A percentile compares a stretch with the other conserved stretches of the same genome.
Conservation (phyloP, 495 filamentous ascomycete species). For the Penicillium verhagenii region DNA sequence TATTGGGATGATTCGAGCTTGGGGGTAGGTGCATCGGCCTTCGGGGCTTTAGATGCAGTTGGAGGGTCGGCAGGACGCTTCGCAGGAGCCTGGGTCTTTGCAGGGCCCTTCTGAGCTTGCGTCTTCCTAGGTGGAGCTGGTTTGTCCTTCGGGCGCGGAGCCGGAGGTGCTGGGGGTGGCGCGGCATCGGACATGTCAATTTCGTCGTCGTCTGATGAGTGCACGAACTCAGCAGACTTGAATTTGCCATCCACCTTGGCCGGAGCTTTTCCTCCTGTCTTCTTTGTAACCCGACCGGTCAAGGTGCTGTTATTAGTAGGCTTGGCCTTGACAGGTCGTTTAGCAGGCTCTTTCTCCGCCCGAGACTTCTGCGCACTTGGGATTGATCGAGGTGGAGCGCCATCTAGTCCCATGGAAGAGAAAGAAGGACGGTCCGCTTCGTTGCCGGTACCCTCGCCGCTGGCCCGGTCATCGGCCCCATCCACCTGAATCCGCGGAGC, state of each 20-base stretch:
- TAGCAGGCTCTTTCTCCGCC: constrained; percentile 53
- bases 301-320: constrained; percentile 47
- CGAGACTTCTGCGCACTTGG: constrained; percentile 50
- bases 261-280: constrained; percentile 46
- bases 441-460: constrained; percentile 42
- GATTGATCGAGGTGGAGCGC: constrained; percentile 51
- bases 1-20: constrained; percentile 25
- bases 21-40: constrained; percentile 19
- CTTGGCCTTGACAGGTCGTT: constrained; percentile 59
- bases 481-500: constrained; percentile 60
- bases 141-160: constrained; percentile 18
- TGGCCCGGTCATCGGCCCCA: constrained; percentile 50
- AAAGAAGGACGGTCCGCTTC: constrained; percentile 55
- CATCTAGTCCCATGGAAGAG: constrained; percentile 48
- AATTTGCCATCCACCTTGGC: constrained; percentile 47
- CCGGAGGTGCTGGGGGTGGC: constrained; percentile 20
- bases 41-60: constrained; percentile 20
- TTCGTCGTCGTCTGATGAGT: constrained; percentile 74
- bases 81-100: constrained; percentile 8
- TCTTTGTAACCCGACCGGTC: constrained; percentile 52
- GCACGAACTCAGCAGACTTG: constrained; percentile 73
- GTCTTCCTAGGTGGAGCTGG: constrained; percentile 11
- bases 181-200: constrained; percentile 46
- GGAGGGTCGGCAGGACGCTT: constrained; percentile 15
- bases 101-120: constrained; percentile 9